Percentiles rank a stretch among this genome's conserved stretches.
Conservation (phyloP, 2,329 filamentous ascomycete species). For the Penicillium sp. region DNA sequence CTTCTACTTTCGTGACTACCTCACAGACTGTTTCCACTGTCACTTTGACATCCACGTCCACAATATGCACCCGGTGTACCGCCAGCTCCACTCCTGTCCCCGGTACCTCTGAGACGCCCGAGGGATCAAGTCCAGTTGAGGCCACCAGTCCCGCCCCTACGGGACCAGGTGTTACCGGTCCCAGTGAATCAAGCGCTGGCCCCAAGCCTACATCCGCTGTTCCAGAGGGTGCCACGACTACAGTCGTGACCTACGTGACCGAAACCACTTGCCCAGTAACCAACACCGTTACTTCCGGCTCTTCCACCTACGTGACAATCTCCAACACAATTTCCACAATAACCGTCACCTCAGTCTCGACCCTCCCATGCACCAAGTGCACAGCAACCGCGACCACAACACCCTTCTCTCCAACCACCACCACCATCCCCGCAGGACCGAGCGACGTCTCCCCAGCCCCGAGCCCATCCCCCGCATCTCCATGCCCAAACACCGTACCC, state of each 20-base stretch:
- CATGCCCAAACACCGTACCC: conserved; percentile 69
- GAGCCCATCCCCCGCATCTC: conserved; percentile 29
- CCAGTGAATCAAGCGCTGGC: conserved; percentile 1
- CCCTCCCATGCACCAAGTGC: conserved; percentile 21
- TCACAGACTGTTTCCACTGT: conserved; percentile 56
- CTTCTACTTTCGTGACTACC: conserved; percentile 46
- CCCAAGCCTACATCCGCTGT: conserved; percentile 12
- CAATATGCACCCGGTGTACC: conserved; percentile 25
- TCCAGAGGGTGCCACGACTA: conserved; percentile 15
- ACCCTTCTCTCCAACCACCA: neutral
- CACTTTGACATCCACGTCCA: conserved; percentile 29
- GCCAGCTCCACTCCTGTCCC: conserved; percentile 15
- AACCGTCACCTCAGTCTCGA: conserved; percentile 23
- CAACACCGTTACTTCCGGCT: conserved; percentile 16
- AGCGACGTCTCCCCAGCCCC: conserved; percentile 21
- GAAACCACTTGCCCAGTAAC: conserved; percentile 18
- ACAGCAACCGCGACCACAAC: conserved; percentile 7
- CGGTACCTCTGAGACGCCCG: neutral
- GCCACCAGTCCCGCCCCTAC: conserved; percentile 32
- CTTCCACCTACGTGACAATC: conserved; percentile 16
- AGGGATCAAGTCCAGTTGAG: neutral
- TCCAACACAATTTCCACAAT: conserved; percentile 18
- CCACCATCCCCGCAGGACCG: conserved; percentile 12
- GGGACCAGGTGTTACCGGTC: conserved; percentile 9
- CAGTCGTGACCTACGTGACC: conserved; percentile 16